Evolutionary conservation across 257 asterid genomes (phyloP).

Genomic region (Leonotis leonurus): DNA sequence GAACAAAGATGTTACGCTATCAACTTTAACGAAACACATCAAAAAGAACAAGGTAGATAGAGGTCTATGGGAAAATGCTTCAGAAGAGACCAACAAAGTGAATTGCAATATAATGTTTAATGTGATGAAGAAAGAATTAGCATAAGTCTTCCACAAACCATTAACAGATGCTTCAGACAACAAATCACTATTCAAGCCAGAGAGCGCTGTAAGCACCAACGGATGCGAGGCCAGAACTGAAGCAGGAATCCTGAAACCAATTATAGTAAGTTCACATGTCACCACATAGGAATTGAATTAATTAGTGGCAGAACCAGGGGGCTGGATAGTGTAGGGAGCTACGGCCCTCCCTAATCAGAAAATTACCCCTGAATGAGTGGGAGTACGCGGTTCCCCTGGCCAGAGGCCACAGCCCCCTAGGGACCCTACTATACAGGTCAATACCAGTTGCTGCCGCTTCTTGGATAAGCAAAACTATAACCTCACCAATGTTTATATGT

Average conservation of each 20-base stretch:
- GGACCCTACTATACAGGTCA: background rate
- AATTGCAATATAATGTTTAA: background rate
- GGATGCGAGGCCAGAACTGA: constrained; percentile 85
- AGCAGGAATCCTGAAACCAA: constrained; percentile 82
- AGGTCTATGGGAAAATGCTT: constrained; percentile 3
- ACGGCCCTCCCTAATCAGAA: background rate
- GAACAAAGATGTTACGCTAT: background rate
- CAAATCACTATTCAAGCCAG: constrained; percentile 76
- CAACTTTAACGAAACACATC: constrained; percentile 13
- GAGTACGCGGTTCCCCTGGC: background rate
- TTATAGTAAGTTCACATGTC: constrained; percentile 15
- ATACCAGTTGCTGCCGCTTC: background rate
- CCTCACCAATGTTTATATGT: background rate
- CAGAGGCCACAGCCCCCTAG: background rate
- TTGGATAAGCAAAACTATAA: background rate
- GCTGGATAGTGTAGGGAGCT: background rate
- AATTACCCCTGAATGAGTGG: background rate
- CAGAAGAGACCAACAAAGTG: constrained; percentile 4
- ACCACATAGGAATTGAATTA: constrained; percentile 9
- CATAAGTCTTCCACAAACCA: constrained; percentile 45
- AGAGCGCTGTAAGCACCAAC: constrained; percentile 79
- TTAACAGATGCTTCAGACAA: constrained; percentile 88
- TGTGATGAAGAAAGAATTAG: constrained; percentile 11
- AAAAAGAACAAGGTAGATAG: constrained; percentile 10
- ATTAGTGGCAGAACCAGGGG: background rate